These are phyloP conservation scores for Aspergillus udagawae DNA, from an alignment of 2,329 filamentous ascomycete species.

Conservation along the genomic window DNA sequence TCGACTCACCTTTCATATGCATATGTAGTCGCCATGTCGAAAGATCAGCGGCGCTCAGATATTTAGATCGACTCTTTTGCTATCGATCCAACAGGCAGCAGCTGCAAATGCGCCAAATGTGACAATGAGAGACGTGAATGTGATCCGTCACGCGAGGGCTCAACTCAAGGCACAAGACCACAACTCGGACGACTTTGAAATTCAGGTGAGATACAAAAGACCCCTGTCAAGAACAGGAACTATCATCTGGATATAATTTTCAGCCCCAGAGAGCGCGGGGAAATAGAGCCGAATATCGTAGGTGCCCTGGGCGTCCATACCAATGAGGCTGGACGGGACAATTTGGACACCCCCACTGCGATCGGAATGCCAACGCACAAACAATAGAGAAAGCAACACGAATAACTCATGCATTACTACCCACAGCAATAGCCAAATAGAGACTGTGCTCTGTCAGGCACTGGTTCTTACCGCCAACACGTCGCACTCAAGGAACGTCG, in stretches of 20 bases:
- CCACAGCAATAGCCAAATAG: no score
- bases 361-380: constrained; percentile 1
- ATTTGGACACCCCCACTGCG: background rate
- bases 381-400: background rate
- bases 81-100: background rate
- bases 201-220: background rate
- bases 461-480: background rate
- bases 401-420: background rate
- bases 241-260: background rate
- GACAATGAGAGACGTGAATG: background rate
- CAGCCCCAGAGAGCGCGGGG: background rate
- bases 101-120: background rate
- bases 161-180: background rate
- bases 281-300: background rate
- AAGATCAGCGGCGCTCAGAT: background rate
- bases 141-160: background rate
- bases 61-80: background rate
- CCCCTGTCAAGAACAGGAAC: background rate
- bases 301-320: background rate
- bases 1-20: background rate
- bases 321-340: background rate
- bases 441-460: background rate
- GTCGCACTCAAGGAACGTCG: background rate
- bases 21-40: background rate
- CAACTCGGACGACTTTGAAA: background rate